Conservation (phyloP, 129 eudicot species). For the Rutidosis leptorrhynchoides region DNA sequence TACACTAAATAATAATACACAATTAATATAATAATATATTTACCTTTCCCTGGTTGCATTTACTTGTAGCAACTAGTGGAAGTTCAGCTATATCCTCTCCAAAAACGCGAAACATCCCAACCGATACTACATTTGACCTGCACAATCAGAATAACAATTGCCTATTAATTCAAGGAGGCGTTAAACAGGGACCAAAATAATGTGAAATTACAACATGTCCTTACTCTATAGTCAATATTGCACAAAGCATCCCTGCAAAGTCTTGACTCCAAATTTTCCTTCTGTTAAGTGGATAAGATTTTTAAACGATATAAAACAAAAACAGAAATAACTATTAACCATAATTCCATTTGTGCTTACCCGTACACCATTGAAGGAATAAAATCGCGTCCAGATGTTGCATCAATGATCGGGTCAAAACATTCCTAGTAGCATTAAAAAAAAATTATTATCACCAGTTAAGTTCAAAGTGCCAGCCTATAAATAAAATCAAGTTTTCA, state of each 20-base stretch:
- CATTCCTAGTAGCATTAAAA: conserved; percentile 49
- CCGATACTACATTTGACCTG: conserved; percentile 84
- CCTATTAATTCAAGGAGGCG: background rate
- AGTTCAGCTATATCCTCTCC: conserved; percentile 88
- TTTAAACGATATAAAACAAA: conserved; percentile 32
- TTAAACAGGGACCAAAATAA: conserved; percentile 20
- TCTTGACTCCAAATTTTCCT: conserved; percentile 85
- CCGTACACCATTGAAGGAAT: conserved; percentile 95
- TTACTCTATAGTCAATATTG: conserved; percentile 81
- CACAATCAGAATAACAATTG: conserved; percentile 20
- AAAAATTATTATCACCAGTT: background rate
- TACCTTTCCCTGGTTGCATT: conserved; percentile 80
- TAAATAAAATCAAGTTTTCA: conserved; percentile 22
- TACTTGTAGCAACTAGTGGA: conserved; percentile 86
- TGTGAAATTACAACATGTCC: conserved; percentile 15
- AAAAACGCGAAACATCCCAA: conserved; percentile 75
- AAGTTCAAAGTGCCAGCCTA: background rate
- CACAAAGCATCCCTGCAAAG: conserved; percentile 89
- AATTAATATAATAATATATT: too few relatives aligned
- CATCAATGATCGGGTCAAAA: conserved; percentile 86
- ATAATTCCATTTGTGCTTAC: conserved; percentile 37
- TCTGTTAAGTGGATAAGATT: conserved; percentile 32
- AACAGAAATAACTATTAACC: background rate
- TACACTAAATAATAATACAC: too few relatives aligned
- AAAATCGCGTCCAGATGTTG: conserved; percentile 74